phyloP scores from a whole-genome alignment of 2,329 filamentous ascomycete species.

The Dissoconium aciculare region DNA sequence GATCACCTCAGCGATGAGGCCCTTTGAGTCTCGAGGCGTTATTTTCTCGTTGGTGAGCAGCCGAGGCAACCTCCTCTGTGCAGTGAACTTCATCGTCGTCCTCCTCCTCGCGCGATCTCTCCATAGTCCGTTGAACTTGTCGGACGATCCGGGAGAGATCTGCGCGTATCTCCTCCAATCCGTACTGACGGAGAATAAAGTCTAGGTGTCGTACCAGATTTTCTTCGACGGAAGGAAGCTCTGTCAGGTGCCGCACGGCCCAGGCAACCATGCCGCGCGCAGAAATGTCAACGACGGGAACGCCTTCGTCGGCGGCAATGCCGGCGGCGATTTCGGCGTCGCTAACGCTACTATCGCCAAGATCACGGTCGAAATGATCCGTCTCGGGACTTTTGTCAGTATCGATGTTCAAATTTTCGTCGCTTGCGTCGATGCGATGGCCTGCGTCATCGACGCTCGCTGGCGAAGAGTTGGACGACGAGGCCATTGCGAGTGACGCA shows the following conservation, averaged over 20 bases:
- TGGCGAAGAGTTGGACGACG: neutral
- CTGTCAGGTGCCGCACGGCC: constrained; percentile 10
- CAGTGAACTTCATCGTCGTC: constrained; percentile 1
- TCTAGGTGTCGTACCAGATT: neutral
- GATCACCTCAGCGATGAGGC: too few species aligned
- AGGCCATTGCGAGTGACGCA: neutral
- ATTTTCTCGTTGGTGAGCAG: too few species aligned
- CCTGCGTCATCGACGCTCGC: too few species aligned
- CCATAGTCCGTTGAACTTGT: neutral
- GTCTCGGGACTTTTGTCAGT: too few species aligned
- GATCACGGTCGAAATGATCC: too few species aligned
- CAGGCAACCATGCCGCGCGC: constrained; percentile 10
- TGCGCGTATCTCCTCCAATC: neutral
- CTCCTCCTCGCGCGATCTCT: neutral
- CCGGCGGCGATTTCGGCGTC: neutral
- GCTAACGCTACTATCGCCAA: neutral
- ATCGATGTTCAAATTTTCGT: neutral
- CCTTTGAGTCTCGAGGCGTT: too few species aligned
- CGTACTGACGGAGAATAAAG: neutral
- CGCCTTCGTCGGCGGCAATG: neutral
- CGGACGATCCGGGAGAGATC: neutral
- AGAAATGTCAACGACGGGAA: constrained; percentile 3
- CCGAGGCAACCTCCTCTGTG: too few species aligned
- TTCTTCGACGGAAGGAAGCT: constrained; percentile 6
- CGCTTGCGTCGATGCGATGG: neutral